Evolutionary conservation across 495 filamentous ascomycete species (phyloP), one percentile per base, ranked within the genome.

Genomic region (Penicillium paxilli): DNA sequence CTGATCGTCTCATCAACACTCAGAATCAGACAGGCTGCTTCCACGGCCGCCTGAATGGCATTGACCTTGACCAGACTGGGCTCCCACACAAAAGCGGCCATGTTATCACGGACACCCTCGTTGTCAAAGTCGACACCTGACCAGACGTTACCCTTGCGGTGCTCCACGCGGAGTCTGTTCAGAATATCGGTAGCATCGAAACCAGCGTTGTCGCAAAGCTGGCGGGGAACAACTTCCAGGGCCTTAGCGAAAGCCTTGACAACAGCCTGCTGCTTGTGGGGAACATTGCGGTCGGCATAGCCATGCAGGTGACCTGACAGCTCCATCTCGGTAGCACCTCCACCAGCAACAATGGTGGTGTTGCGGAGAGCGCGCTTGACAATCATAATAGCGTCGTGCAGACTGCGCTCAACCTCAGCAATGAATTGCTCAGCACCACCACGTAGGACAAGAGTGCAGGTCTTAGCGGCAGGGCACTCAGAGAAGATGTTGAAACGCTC

Each of bases 381-480:
- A 58, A 98, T 94, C 94, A 98, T 98, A 76, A 98, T 96, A 37
- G 93, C 94, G 67, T 98, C 94, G 74, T 98, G 94, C 52, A 98
- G 80, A 68, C 90, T 95, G 35, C 94, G 87, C 79, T 98, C 94
- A 1, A 97, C 93, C 70, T 98, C 94, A 37, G 94, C 94, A 63
- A 98, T 98, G 79, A 98, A 98, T 70, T 98, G 94, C 79, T 98
- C 94, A 23, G 94, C 94, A 47, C 94, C 94, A 62, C 94, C 94
- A 67, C 94, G 88, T 54, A 98, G 86, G 19, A 98, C 86, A 5
- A 98, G 82, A 5, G 94, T 98, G 80, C 94, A 98, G 5, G 94
- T 98, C 80, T 96, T 96, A 54, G 94, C 94, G 58, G 81, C 84
- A 24, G 94, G 90, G 76, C 94, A 98, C 64, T 92, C 90, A 65